Percentiles rank a stretch among this genome's conserved stretches.
Conservation (phyloP, 2,329 filamentous ascomycete species). For the Stemphylium beticola region DNA sequence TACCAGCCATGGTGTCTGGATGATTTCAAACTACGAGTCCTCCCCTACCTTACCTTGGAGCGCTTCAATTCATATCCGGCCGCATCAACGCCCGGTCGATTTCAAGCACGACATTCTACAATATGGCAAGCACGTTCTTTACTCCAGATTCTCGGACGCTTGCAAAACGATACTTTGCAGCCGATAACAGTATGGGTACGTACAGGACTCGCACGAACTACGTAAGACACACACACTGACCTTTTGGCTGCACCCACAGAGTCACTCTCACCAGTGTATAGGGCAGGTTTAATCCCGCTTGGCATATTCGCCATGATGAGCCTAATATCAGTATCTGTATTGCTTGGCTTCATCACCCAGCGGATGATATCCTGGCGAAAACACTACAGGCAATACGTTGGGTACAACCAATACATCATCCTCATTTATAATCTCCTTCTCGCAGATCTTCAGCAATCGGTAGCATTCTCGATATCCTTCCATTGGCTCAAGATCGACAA, state of each 20-base stretch:
- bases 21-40: conserved; percentile 10
- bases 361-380: conserved; percentile 59
- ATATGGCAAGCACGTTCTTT: conserved; percentile 14
- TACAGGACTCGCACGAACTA: not conserved
- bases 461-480: conserved; percentile 58
- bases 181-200: conserved; percentile 37
- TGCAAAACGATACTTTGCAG: conserved; percentile 28
- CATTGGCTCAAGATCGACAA: conserved; percentile 55
- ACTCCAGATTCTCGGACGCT: conserved; percentile 16
- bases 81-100: not conserved
- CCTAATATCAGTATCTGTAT: conserved; percentile 51
- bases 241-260: conserved; percentile 2
- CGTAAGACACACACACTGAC: not conserved
- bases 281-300: conserved; percentile 55
- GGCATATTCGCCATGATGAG: conserved; percentile 56
- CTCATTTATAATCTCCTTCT: conserved; percentile 61
- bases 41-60: conserved; percentile 4
- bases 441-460: conserved; percentile 60
- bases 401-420: conserved; percentile 62
- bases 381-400: conserved; percentile 57
- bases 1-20: conserved; percentile 26
- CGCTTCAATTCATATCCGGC: not conserved
- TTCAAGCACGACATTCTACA: conserved; percentile 15
- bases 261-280: conserved; percentile 36
- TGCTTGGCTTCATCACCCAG: conserved; percentile 59